These are phyloP conservation scores for Clonostachys sp. DNA, from an alignment of 2,329 filamentous ascomycete genomes.

Conservation along the genomic window DNA sequence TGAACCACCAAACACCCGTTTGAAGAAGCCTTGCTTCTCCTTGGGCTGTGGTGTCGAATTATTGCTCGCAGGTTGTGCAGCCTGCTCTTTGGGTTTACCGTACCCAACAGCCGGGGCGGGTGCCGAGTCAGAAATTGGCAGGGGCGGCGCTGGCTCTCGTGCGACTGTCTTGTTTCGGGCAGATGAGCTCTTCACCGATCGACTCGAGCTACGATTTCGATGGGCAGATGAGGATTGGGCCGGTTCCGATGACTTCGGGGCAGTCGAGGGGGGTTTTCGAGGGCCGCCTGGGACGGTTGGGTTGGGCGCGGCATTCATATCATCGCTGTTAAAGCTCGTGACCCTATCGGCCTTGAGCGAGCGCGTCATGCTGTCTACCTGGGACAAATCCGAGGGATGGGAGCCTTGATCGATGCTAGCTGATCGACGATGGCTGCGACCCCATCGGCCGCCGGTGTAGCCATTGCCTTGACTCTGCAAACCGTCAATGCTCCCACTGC, in stretches of 20 bases:
- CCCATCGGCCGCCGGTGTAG: neutral
- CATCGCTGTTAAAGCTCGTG: conserved; percentile 45
- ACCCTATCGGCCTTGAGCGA: conserved; percentile 45
- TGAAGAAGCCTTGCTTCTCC: conserved; percentile 84
- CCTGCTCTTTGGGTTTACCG: conserved; percentile 51
- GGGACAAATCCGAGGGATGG: conserved; percentile 11
- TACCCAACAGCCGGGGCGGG: conserved; percentile 56
- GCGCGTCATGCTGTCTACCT: conserved; percentile 11
- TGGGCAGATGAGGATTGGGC: conserved; percentile 17
- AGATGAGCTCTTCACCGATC: conserved; percentile 48
- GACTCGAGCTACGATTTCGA: conserved; percentile 50
- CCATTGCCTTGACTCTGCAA: conserved; percentile 1
- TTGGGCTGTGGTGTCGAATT: conserved; percentile 44
- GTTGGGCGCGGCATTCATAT: conserved; percentile 79
- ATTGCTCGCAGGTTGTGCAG: conserved; percentile 38
- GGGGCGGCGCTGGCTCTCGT: conserved; percentile 10
- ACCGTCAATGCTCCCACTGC: conserved; percentile 32
- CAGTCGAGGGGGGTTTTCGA: conserved; percentile 40
- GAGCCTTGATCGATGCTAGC: conserved; percentile 72
- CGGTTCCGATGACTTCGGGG: conserved; percentile 30
- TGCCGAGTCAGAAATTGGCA: conserved; percentile 37
- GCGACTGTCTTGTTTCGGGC: conserved; percentile 17
- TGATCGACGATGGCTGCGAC: conserved; percentile 49
- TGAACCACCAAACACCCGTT: conserved; percentile 72
- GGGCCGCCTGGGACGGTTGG: conserved; percentile 81